Base-by-base conservation (phyloP, 108 stramenopile species). In the Nitzschia palea region DNA sequence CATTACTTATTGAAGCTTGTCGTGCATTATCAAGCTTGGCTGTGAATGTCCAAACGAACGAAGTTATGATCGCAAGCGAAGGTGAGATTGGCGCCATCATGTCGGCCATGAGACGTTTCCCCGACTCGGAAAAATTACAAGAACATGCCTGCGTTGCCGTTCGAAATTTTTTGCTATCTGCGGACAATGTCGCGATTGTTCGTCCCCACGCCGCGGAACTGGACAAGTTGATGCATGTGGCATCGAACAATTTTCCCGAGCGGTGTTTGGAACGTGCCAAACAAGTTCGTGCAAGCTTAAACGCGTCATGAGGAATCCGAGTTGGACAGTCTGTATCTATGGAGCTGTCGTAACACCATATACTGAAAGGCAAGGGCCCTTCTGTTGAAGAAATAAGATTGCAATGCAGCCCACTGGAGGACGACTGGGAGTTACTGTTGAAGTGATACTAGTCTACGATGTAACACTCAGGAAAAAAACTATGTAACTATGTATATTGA, bases 31-130 rank as follows among this genome's bases (percentile, higher is more conserved):
- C 79, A 12, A 67, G 62, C 30, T 44, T 80, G 43, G 73, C 68
- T n/a, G 66, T 72, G 9, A 67, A 73, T 42, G 52, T 66, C 23
- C 54, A 67, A 56, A 70, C 79, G 36, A 73, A 70, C 48, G 73
- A 74, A 40, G 71, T 80, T 17, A 70, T 73, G 73, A 60, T 70
- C 17, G 60, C 43, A 5, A 40, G 37, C 30, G 72, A 80, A 10
- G 63, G 61, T 26, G 79, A 80, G 52, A 45, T 80, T 2, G 35
- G 42, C 47, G 79, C 73, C n/a, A 73, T 80, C 20, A 59, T 74
- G n/a, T 63, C 72, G 1, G 73, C 73, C 8, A 80, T 80, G 79
- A 52, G 61, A n/a, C 55, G 66, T 14, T 80, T 70, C 42, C 72
- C 79, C 22, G 2, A 52, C 12, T 57, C 71, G 29, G 65, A 63